Evolutionary conservation across 2,329 filamentous ascomycete genomes (phyloP).

Genomic region (Cordyceps javanica): DNA sequence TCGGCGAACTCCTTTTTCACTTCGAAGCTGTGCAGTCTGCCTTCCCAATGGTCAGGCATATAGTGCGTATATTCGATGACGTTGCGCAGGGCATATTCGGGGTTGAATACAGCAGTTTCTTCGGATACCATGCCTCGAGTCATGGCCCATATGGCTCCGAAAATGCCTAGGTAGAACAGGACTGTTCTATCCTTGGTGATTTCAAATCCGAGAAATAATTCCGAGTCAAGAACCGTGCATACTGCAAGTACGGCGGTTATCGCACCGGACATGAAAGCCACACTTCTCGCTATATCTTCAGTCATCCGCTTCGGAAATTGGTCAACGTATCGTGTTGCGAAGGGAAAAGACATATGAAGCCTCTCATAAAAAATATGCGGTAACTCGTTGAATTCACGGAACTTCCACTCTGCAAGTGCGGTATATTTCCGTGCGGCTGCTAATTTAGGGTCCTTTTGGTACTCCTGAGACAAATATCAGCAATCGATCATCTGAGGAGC

Average conservation of each 20-base stretch:
- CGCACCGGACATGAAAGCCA: slow-evolving; percentile 82
- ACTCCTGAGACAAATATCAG: slow-evolving; percentile 54
- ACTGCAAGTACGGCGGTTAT: slow-evolving; percentile 79
- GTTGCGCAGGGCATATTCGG: slow-evolving; percentile 78
- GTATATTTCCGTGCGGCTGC: slow-evolving; percentile 82
- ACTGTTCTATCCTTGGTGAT: slow-evolving; percentile 83
- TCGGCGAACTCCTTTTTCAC: slow-evolving; percentile 85
- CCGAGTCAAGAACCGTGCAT: slow-evolving; percentile 80
- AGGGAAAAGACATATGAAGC: slow-evolving; percentile 90
- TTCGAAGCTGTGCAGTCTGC: slow-evolving; percentile 85
- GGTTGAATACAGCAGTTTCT: slow-evolving; percentile 85
- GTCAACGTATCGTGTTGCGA: slow-evolving; percentile 84
- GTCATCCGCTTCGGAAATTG: slow-evolving; percentile 96
- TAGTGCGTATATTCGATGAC: slow-evolving; percentile 94
- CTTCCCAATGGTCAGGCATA: slow-evolving; percentile 81
- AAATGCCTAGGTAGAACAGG: slow-evolving; percentile 81
- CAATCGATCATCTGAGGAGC: neutral
- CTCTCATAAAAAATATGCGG: slow-evolving; percentile 86
- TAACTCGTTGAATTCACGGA: slow-evolving; percentile 95
- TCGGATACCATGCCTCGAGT: slow-evolving; percentile 80
- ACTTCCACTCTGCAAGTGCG: slow-evolving; percentile 93
- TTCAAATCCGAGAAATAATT: slow-evolving; percentile 87
- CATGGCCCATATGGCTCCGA: slow-evolving; percentile 77
- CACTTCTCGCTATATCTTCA: slow-evolving; percentile 74
- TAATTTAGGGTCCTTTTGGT: slow-evolving; percentile 86